These are phyloP conservation scores for Meira nashicola DNA, from an alignment of 1,284 basidiomycete genomes.

Conservation along the genomic window DNA sequence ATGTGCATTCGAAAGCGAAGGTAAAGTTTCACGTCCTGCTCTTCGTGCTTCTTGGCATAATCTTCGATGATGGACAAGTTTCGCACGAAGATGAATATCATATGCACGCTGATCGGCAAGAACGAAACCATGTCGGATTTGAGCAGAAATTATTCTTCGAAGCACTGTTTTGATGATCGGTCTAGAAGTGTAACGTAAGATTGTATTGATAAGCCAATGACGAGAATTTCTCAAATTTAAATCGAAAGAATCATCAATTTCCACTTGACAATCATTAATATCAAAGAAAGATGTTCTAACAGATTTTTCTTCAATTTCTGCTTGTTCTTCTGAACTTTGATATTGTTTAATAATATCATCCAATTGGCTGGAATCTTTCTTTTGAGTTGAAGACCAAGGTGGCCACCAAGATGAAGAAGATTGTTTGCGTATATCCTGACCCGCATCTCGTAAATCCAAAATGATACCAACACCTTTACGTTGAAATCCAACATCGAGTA, in stretches of 20 bases:
- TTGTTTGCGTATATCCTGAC: background rate
- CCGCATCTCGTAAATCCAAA: conserved; percentile 12
- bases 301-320: conserved; percentile 3
- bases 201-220: conserved; percentile 15
- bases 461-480: conserved; percentile 4
- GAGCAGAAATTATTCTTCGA: conserved; percentile 2
- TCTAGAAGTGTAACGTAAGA: background rate
- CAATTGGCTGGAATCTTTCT: background rate
- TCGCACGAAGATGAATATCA: conserved; percentile 12
- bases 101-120: background rate
- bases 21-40: background rate
- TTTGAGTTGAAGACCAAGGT: background rate
- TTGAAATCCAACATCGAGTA: conserved; percentile 14
- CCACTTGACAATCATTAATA: conserved; percentile 2
- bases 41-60: background rate
- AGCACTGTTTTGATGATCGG: conserved; percentile 13
- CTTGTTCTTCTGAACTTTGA: background rate
- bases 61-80: background rate
- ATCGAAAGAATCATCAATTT: conserved; percentile 10
- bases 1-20: background rate
- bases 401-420: background rate
- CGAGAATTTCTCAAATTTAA: conserved; percentile 11
- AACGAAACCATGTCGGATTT: conserved; percentile 10
- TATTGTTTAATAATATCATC: background rate
- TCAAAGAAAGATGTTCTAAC: conserved; percentile 10